These are phyloP conservation scores for Clarireedia monteithiana DNA, from an alignment of 2,329 filamentous ascomycete species.

Conservation along the genomic window DNA sequence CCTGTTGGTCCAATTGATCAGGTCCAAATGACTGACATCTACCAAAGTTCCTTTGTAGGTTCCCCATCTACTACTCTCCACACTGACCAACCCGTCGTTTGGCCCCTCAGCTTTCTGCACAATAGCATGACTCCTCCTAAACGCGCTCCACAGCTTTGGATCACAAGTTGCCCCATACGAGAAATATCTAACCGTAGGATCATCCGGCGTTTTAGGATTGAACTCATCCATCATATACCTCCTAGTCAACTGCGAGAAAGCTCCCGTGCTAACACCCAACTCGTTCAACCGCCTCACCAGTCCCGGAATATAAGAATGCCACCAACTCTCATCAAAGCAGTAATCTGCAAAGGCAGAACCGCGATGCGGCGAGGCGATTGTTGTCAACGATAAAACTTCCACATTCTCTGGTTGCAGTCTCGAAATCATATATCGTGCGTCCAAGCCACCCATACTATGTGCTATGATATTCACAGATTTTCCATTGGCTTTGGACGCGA, in stretches of 20 bases:
- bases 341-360: constrained; percentile 45
- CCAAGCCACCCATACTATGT: constrained; percentile 61
- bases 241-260: constrained; percentile 53
- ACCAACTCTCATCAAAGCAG: constrained; percentile 41
- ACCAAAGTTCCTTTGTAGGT: constrained; percentile 56
- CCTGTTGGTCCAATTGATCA: constrained; percentile 62
- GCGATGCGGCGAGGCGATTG: constrained; percentile 32
- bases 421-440: constrained; percentile 58
- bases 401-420: constrained; percentile 38
- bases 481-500: constrained; percentile 38
- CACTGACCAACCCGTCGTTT: constrained; percentile 63
- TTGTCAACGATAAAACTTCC: constrained; percentile 37
- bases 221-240: constrained; percentile 51
- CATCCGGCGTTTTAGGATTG: constrained; percentile 49
- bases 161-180: constrained; percentile 50
- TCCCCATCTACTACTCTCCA: constrained; percentile 54
- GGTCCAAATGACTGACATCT: constrained; percentile 53
- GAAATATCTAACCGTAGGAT: constrained; percentile 47
- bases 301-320: constrained; percentile 43
- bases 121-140: constrained; percentile 44
- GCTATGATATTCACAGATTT: constrained; percentile 68
- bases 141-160: constrained; percentile 58
- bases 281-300: constrained; percentile 44
- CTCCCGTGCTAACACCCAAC: constrained; percentile 48
- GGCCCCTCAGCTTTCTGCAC: constrained; percentile 46